Conservation (phyloP, 768 basidiomycete genomes). For the Panaeolus cyanescens region DNA sequence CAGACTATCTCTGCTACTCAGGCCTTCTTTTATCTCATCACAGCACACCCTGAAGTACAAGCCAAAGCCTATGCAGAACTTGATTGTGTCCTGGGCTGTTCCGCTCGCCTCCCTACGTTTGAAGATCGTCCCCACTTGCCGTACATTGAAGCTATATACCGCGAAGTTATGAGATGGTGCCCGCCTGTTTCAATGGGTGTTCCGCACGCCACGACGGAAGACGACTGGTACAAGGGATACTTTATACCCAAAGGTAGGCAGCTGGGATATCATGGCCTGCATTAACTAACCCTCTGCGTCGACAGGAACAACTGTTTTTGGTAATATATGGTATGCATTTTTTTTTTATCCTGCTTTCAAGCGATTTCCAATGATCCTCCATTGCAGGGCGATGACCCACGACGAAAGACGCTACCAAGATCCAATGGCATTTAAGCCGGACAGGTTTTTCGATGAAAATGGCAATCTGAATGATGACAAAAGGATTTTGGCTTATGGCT, state of each 20-base stretch:
- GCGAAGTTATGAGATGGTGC: slow-evolving; percentile 16
- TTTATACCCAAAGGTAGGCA: slow-evolving; percentile 27
- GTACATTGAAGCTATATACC: slow-evolving; percentile 21
- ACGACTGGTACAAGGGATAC: slow-evolving; percentile 29
- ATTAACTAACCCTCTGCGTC: no score
- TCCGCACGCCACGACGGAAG: slow-evolving; percentile 22
- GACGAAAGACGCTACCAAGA: slow-evolving; percentile 21
- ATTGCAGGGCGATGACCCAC: slow-evolving; percentile 19
- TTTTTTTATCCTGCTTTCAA: neutral
- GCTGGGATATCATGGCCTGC: no score
- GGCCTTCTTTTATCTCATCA: slow-evolving; percentile 29
- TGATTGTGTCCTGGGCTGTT: slow-evolving; percentile 27
- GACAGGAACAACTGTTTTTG: slow-evolving; percentile 10
- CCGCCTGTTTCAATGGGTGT: slow-evolving; percentile 19
- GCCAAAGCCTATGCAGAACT: slow-evolving; percentile 33
- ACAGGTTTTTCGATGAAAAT: slow-evolving; percentile 19
- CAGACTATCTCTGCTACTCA: slow-evolving; percentile 14
- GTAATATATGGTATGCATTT: slow-evolving; percentile 16
- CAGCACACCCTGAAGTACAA: slow-evolving; percentile 31
- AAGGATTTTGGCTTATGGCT: slow-evolving; percentile 8
- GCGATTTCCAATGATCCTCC: neutral
- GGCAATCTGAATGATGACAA: slow-evolving; percentile 13
- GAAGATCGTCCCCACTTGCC: slow-evolving; percentile 27
- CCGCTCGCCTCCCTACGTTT: slow-evolving; percentile 25
- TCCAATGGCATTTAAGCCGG: slow-evolving; percentile 24